Evolutionary conservation across 1,284 basidiomycete genomes (phyloP).

Genomic region (Ustilago tritici): DNA sequence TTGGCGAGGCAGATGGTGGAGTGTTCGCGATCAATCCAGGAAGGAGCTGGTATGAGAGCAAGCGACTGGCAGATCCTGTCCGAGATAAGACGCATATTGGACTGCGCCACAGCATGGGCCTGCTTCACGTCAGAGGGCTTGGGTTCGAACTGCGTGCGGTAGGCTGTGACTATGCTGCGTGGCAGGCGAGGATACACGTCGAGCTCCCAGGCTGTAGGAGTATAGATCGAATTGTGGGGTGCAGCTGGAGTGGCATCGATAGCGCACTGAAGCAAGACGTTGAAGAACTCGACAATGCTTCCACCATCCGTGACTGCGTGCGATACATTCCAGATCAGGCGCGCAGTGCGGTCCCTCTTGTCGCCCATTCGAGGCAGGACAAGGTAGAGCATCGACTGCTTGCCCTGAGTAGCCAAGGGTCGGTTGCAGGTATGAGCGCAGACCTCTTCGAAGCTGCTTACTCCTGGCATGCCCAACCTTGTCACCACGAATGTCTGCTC

Average conservation of each 20-base stretch:
- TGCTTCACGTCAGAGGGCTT: constrained; percentile 5
- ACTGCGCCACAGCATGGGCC: constrained; percentile 6
- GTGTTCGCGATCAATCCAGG: constrained; percentile 25
- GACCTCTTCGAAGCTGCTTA: constrained; percentile 14
- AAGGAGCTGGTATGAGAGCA: constrained; percentile 9
- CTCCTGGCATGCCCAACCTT: constrained; percentile 22
- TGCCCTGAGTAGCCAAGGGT: constrained; percentile 29
- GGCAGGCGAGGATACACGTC: constrained; percentile 27
- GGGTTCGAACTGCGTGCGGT: constrained; percentile 30
- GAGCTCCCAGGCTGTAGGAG: constrained; percentile 16
- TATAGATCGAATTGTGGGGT: constrained; percentile 24
- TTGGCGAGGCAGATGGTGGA: constrained; percentile 27
- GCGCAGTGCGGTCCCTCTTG: constrained; percentile 8
- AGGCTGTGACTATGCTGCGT: constrained; percentile 23
- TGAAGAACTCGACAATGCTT: constrained; percentile 33
- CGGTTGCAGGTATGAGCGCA: constrained; percentile 29
- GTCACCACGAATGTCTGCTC: constrained; percentile 35
- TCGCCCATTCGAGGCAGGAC: constrained; percentile 22
- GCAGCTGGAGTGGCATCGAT: constrained; percentile 21
- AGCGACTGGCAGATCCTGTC: constrained; percentile 31
- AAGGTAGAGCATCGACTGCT: constrained; percentile 44
- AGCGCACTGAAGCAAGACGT: constrained; percentile 29
- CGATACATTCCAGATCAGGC: constrained; percentile 42
- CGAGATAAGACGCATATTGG: constrained; percentile 24
- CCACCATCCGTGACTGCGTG: constrained; percentile 47